phyloP scores from a whole-genome alignment of 2,329 filamentous ascomycete species.

The Talaromyces atroroseus region DNA sequence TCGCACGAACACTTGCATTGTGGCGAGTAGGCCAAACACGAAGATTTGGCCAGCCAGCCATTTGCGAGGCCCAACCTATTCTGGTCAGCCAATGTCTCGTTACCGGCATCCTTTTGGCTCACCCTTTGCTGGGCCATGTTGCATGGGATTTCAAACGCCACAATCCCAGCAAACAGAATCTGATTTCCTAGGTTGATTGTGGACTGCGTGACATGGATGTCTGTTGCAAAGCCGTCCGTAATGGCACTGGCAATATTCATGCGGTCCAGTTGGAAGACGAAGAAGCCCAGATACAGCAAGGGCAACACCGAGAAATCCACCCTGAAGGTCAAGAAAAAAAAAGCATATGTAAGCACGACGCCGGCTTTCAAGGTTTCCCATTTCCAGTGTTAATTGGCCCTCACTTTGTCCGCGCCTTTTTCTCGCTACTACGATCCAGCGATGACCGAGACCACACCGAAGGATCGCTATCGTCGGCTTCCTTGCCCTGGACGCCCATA shows the following conservation, averaged over 20 bases:
- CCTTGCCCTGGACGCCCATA: no score
- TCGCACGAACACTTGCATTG: constrained; percentile 41
- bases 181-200: constrained; percentile 52
- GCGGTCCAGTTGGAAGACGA: constrained; percentile 50
- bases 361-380: no score
- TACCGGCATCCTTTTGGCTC: constrained; percentile 14
- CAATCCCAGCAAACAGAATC: constrained; percentile 49
- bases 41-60: constrained; percentile 49
- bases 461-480: no score
- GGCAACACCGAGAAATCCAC: constrained; percentile 44
- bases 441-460: no score
- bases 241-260: constrained; percentile 50
- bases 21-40: constrained; percentile 45
- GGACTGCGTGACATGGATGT: constrained; percentile 41
- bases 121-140: constrained; percentile 37
- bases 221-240: constrained; percentile 43
- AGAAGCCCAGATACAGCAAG: constrained; percentile 45
- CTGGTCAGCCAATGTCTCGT: constrained; percentile 18
- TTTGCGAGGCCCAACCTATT: constrained; percentile 41
- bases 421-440: no score
- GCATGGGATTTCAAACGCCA: constrained; percentile 48
- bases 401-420: no score
- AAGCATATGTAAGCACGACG: no score
- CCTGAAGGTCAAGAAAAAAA: no score
- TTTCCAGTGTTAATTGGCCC: no score